Evolutionary conservation across 306 rosid genomes (phyloP).

Genomic region (Vigna trinervia): DNA sequence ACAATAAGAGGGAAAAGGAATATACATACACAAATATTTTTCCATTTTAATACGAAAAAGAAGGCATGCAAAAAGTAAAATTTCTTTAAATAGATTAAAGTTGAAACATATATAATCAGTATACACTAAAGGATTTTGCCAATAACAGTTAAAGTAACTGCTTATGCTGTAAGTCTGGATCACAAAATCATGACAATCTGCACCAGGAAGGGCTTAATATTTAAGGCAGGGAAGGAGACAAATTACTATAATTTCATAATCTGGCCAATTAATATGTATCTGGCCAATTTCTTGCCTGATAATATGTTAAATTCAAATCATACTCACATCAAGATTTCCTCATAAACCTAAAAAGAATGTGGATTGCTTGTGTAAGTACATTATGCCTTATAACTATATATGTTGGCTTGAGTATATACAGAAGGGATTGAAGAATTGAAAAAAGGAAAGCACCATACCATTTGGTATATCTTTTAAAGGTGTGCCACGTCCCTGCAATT

Average conservation of each 20-base stretch:
- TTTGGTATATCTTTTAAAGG: constrained; percentile 95
- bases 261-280: background rate
- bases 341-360: background rate
- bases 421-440: constrained; percentile 26
- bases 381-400: background rate
- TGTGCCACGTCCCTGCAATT: constrained; percentile 88
- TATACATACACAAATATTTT: background rate
- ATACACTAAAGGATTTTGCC: background rate
- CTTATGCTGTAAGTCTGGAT: background rate
- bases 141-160: constrained; percentile 6
- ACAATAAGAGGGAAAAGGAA: background rate
- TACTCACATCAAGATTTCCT: background rate
- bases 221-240: background rate
- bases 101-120: constrained; percentile 8
- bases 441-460: constrained; percentile 58
- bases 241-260: constrained; percentile 1
- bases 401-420: constrained; percentile 4
- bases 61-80: constrained; percentile 4
- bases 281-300: constrained; percentile 8
- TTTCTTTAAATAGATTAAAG: constrained; percentile 1
- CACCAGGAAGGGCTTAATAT: background rate
- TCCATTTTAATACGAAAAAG: constrained; percentile 9
- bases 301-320: background rate
- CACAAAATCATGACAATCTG: constrained; percentile 23
- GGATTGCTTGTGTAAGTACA: background rate